Evolutionary conservation across 2,329 filamentous ascomycete species (phyloP), one percentile per base, ranked within the genome.

Genomic region (Mycogone perniciosa): DNA sequence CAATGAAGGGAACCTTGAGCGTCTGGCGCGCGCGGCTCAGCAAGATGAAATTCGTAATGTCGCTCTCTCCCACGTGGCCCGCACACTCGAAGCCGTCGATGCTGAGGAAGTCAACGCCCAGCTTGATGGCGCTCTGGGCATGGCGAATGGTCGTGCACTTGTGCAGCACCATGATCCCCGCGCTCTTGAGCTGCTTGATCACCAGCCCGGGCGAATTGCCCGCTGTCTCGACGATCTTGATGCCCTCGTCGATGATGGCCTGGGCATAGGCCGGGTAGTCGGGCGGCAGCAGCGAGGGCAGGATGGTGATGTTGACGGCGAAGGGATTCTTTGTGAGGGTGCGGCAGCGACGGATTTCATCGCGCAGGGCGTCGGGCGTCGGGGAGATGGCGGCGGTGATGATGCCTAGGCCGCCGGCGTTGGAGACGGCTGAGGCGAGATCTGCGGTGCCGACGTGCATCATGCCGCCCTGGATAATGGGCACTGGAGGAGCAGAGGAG

Each of bases 31-130:
- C 92, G 54, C 87, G 79, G 68, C 83, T 86, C 46, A 97, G 80
- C 20, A 99, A 80, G 64, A 93, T 91, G 67, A 93, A 89, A 73
- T 93, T 93, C 54, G 88, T 91, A 60, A 93, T 90, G 69, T 93
- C 89, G 53, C 80, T 84, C 75, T 93, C 88, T 66, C 88, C 88
- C 50, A 93, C 88, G 74, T 93, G 88, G 58, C 79, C 93, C 40
- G 90, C 93, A 72, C 93, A 99, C 71, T 99, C 93, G 66, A 99
- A 97, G 40, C 93, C 93, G 66, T 99, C 93, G 61, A 99, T 97
- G 59, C 86, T 91, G 52, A 99, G 74, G 71, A 99, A 97, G 70
- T 99, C 93, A 4, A 96, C 93, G 56, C 93, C 93, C 37, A 97
- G 83, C 71, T 95, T 96, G 53, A 95, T 80, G 44, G 93, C 93